Evolutionary conservation across 2,329 filamentous ascomycete species (phyloP), one percentile per base, ranked within the genome.

Genomic region (Ophiocordyceps unilateralis): DNA sequence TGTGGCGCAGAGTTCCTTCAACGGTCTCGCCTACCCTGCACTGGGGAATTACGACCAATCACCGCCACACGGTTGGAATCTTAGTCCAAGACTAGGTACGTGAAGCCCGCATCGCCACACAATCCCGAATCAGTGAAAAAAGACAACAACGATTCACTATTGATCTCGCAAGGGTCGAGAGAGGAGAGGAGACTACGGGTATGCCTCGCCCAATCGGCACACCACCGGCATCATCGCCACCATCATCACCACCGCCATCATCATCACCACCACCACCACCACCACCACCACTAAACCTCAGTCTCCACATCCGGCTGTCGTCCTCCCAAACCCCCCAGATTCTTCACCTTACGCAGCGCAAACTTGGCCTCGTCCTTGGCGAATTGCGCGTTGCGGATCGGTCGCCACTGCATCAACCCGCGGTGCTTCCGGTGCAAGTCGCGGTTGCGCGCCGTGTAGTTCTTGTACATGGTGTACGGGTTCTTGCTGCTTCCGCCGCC

Each of bases 331-430:
- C 78, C 80, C 10, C 91, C 70, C 56, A 84, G 79, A 54, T 83
- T 81, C 59, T 80, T 83, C 44, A 93, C 63, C 58, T 83, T 84
- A 39, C 78, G 70, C 5, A 87, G 60, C 0, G 83, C 85, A 62
- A 80, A 88, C 53, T 82, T 81, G 1, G 83, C 77, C 66, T 96
- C 84, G 53, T 95, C 72, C 63, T 91, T 93, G 38, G 81, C 88
- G 58, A 95, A 96, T 50, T 79, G 77, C 20, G 77, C 68, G 56
- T 94, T 94, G 36, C 89, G 72, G 57, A 88, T 83, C 0, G 89
- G 88, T 55, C 79, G 83, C 87, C 88, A 96, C 60, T 96, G 89
- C 85, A 95, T 93, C 56, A 94, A 54, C 0, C 89, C 89, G 11
- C 88, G 72, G 51, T 95, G 87, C 63, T 88, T 86, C 1, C 88